Percentiles rank a stretch among this genome's conserved stretches.
Conservation (phyloP, 2,329 filamentous ascomycete genomes). For the Paecilomyces dactylethromorphus region DNA sequence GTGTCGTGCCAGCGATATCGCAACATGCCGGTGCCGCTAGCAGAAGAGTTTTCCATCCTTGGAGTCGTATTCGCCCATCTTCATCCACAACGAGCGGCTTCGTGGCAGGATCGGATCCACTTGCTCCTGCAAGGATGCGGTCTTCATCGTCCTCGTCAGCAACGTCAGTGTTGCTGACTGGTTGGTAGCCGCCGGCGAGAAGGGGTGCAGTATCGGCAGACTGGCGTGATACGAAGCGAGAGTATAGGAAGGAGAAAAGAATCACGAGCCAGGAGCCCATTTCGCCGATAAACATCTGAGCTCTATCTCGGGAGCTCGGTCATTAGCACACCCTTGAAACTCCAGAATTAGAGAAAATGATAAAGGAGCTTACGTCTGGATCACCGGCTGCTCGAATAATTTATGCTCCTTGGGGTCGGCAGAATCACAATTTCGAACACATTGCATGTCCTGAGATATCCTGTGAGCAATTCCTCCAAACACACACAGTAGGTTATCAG, state of each 20-base stretch:
- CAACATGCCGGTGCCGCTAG: conserved; percentile 83
- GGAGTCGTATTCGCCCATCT: conserved; percentile 55
- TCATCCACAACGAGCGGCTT: conserved; percentile 49
- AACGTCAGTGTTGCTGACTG: conserved; percentile 49
- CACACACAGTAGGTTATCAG: background rate
- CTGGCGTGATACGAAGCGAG: conserved; percentile 43
- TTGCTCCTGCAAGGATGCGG: conserved; percentile 35
- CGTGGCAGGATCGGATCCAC: conserved; percentile 40
- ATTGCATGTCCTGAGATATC: conserved; percentile 73
- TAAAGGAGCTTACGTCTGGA: conserved; percentile 61
- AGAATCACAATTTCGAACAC: conserved; percentile 79
- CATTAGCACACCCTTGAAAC: background rate
- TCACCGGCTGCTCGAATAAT: conserved; percentile 87
- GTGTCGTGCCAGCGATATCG: conserved; percentile 88
- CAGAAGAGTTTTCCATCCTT: conserved; percentile 64
- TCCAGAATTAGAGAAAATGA: background rate
- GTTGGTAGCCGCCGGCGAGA: conserved; percentile 56
- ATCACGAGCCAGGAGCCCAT: conserved; percentile 94
- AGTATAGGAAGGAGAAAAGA: conserved; percentile 60
- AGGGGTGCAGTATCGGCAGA: conserved; percentile 35
- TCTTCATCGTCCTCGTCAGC: conserved; percentile 40
- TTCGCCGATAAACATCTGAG: conserved; percentile 97
- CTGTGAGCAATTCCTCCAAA: conserved; percentile 2
- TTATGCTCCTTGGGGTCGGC: conserved; percentile 58
- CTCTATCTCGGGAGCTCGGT: conserved; percentile 22